Percentiles rank a stretch among this genome's conserved stretches.
phyloP scores from a whole-genome alignment of 2,329 filamentous ascomycete species.

The Kalmusia sp. region DNA sequence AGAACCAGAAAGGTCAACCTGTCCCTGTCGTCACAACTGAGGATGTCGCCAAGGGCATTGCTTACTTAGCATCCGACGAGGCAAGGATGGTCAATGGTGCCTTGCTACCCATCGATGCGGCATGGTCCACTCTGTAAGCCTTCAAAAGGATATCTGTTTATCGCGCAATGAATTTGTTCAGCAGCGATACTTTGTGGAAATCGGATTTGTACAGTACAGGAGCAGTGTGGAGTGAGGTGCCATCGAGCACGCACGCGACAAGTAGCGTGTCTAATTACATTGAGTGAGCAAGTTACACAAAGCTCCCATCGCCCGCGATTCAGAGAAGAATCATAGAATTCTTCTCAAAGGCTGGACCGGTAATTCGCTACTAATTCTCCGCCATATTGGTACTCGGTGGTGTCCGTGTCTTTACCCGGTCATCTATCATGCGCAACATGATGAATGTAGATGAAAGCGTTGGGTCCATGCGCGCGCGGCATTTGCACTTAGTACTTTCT shows the following conservation, averaged over 20 bases:
- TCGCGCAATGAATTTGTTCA: no score
- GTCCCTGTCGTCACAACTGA: constrained; percentile 26
- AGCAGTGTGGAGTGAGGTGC: no score
- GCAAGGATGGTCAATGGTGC: constrained; percentile 35
- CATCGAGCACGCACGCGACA: no score
- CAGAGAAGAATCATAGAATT: neutral
- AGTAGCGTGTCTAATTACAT: no score
- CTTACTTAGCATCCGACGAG: constrained; percentile 33
- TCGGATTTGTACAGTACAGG: no score
- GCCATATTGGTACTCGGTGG: neutral
- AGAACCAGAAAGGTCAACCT: constrained; percentile 29
- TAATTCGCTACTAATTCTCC: no score
- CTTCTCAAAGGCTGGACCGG: neutral
- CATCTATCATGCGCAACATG: neutral
- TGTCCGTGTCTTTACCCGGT: neutral
- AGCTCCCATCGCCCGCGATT: no score
- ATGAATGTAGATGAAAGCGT: neutral
- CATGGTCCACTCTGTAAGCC: constrained; percentile 33
- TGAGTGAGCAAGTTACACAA: no score
- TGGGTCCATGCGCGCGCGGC: neutral
- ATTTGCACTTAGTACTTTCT: neutral
- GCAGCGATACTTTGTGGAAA: no score
- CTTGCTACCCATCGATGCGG: constrained; percentile 35
- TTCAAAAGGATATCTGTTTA: no score
- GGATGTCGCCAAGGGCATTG: constrained; percentile 33